phyloP scores from a whole-genome alignment of 495 filamentous ascomycete genomes.

The Talaromyces proteolyticus region DNA sequence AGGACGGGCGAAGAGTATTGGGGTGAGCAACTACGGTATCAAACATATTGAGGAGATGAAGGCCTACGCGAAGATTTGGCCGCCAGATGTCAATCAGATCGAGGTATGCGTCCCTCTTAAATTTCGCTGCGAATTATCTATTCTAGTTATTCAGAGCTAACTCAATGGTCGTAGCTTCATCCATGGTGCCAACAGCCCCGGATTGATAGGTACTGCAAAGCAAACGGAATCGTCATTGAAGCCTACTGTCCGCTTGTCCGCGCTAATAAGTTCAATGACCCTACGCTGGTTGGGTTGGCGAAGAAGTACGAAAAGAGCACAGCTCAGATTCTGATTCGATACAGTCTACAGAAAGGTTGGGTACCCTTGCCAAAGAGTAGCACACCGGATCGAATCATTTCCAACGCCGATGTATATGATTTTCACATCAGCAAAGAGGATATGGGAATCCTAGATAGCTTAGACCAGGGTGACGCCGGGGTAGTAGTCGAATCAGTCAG shows the following conservation, averaged over 20 bases:
- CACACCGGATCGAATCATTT: slow-evolving; percentile 52
- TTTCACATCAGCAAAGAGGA: slow-evolving; percentile 60
- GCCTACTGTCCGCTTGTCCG: slow-evolving; percentile 64
- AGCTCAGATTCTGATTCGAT: slow-evolving; percentile 49
- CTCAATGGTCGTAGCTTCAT: slow-evolving; percentile 47
- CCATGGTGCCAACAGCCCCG: slow-evolving; percentile 62
- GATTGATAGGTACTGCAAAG: slow-evolving; percentile 54
- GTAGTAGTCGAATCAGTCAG: slow-evolving; percentile 50
- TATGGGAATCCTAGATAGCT: slow-evolving; percentile 54
- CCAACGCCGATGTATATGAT: slow-evolving; percentile 60
- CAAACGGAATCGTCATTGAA: slow-evolving; percentile 55
- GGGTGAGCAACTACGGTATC: slow-evolving; percentile 66
- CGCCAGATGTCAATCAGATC: slow-evolving; percentile 66
- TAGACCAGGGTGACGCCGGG: slow-evolving; percentile 57
- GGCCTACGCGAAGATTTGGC: slow-evolving; percentile 53
- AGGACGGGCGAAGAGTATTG: slow-evolving; percentile 55
- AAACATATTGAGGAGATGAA: slow-evolving; percentile 58
- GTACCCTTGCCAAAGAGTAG: slow-evolving; percentile 72
- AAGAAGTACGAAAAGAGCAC: slow-evolving; percentile 46
- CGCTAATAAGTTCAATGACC: slow-evolving; percentile 53
- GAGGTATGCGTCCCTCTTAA: slow-evolving; percentile 40
- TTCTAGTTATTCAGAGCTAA: no score
- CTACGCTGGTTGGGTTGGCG: slow-evolving; percentile 43
- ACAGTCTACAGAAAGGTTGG: slow-evolving; percentile 61
- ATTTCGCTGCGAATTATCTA: no score